Base-by-base conservation (phyloP, 2,329 filamentous ascomycete species). In the Fusarium caatingaense region DNA sequence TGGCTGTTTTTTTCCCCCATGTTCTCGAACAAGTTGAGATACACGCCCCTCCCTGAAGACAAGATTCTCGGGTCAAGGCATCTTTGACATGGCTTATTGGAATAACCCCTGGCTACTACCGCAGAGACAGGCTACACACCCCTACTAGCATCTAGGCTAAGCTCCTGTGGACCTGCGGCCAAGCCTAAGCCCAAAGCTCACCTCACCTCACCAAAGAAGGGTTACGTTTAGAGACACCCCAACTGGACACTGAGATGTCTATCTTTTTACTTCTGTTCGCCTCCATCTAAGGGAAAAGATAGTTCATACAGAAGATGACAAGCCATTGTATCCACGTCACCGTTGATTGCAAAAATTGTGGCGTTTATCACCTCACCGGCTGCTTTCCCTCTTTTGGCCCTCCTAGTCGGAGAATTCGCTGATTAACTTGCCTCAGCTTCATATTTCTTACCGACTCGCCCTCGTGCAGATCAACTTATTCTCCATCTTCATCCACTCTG, bases 291-390 rank as follows among this genome's bases (percentile, higher is more conserved):
- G 34, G 5, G 47, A 64, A 60, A 60, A 32, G 48, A 70, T 67
- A 64, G 67, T 45, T 57, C 37, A 47, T 46, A 63, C 23, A 23
- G 25, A 23, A 49, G 20, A 42, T 28, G 45, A 30, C 45, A 46
- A 66, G 20, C 45, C 56, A 55, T 49, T 49, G 55, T 63, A 74
- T 56, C 63, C 70, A 69, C 69, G 62, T 53, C 21, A 41, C 53
- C 34, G 34, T 55, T 61, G 42, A 72, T 76, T 71, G 69, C 64
- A 74, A 76, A 73, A 72, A 48, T 62, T 71, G 72, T 73, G 72
- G 73, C 72, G 64, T 68, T 58, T 63, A 74, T 73, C 71, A 74
- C 72, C 58, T 76, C 73, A 74, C 61, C 60, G 68, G 64, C 66
- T 60, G 18, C 59, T 51, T 69, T 68, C 59, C 56, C 23, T 48